Base-by-base conservation (phyloP, 805 yeast genomes). In the Cyberlindnera misumaiensis region DNA sequence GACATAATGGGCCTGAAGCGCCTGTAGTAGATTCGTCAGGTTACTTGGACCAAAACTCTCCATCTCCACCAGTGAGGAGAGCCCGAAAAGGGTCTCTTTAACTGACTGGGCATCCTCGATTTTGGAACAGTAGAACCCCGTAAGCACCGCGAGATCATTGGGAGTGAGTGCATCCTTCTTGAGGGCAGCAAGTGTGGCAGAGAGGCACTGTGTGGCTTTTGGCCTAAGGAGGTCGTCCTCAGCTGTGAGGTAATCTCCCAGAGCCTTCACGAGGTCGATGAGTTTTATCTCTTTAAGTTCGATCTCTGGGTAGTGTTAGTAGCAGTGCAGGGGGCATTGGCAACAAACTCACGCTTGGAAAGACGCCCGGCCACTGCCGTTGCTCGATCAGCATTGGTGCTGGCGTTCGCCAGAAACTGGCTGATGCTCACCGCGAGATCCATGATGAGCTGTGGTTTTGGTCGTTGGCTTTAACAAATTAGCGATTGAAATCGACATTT, bases 201-300 rank as follows among this genome's bases (percentile, higher is more conserved):
- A 51, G 7, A 75, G 51, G 37, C 75, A 73, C 16, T 48, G 43
- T 4, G 73, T 58, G 0, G 79, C 75, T 39, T 69, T 72, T 6
- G 69, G 55, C 43, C 94, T 64, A 13, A 70, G 61, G 2, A 56
- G 45, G 18, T 70, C 73, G 42, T 76, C 77, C 7, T 75, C 80
- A 3, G 82, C 73, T 1, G 84, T 78, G 22, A 84, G 62, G 35
- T 70, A 65, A 20, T 73, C 75, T n/a, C 85, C 87, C 22, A 84
- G 61, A 2, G 65, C 55, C 33, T 73, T 67, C 8, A 84, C 74
- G 31, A 83, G 62, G 34, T 72, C 73, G 12, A 82, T 30, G 12
- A 45, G 26, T 17, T 38, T 42, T 15, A 40, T 28, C 20, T 32
- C 13, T 18, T 36, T 38, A 11, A 12, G 14, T 26, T 42, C 42